phyloP scores from a whole-genome alignment of 2,329 filamentous ascomycete species.

The Trichoderma afroharzianum region DNA sequence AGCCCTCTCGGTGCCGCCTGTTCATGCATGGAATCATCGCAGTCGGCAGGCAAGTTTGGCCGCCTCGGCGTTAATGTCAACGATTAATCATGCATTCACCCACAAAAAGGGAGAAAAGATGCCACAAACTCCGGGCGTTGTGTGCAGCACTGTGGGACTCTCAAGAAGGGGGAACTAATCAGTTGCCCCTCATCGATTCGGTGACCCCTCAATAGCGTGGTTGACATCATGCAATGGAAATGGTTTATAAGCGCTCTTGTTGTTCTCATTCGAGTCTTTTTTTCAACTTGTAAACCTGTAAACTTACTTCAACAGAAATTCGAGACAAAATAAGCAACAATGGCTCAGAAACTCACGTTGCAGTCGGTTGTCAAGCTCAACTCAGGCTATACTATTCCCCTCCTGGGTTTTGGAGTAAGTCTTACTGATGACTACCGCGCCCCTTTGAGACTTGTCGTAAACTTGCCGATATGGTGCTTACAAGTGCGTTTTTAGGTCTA shows the following conservation, averaged over 20 bases:
- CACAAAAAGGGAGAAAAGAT: background rate
- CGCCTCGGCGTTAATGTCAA: background rate
- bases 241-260: background rate
- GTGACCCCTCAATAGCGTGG: background rate
- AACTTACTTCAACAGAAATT: background rate
- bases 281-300: background rate
- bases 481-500: constrained; percentile 41
- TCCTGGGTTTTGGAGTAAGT: constrained; percentile 53
- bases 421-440: no score
- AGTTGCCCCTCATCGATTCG: background rate
- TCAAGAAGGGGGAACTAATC: background rate
- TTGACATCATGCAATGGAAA: constrained; percentile 5
- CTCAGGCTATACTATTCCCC: constrained; percentile 52
- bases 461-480: background rate
- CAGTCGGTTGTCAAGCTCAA: constrained; percentile 50
- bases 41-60: background rate
- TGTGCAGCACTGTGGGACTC: background rate
- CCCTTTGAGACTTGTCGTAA: background rate
- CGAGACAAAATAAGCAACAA: constrained; percentile 28
- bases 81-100: background rate
- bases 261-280: no score
- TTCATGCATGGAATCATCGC: background rate
- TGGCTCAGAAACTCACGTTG: constrained; percentile 45
- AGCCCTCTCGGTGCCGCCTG: background rate
- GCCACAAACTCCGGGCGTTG: background rate